phyloP scores from a whole-genome alignment of 177 flowering plant genomes.

The Vitis hybrid region DNA sequence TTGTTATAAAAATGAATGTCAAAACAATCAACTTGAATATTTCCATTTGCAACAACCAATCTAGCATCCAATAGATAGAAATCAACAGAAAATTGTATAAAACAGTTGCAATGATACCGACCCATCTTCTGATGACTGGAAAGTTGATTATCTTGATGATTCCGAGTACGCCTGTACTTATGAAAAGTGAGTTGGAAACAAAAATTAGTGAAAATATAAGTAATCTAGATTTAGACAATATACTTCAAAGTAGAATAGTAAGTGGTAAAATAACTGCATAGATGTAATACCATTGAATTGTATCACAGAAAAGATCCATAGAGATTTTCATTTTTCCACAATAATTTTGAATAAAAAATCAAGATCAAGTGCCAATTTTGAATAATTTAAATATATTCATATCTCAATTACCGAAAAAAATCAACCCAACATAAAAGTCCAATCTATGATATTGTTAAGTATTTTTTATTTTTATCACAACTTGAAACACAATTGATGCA shows the following conservation, averaged over 20 bases:
- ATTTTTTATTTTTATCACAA: neutral
- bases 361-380: neutral
- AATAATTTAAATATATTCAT: neutral
- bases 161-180: conserved; percentile 45
- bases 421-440: neutral
- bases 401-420: neutral
- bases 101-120: conserved; percentile 17
- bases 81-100: neutral
- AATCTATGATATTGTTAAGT: neutral
- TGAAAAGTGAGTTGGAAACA: neutral
- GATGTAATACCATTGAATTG: neutral
- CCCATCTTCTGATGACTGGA: conserved; percentile 28
- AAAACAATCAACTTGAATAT: neutral
- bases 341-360: neutral
- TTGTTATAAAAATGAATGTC: conserved; percentile 6
- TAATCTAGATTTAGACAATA: neutral
- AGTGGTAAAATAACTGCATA: no score
- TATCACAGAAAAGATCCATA: neutral
- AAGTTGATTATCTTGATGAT: conserved; percentile 39
- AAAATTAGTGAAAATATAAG: neutral
- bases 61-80: neutral
- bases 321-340: no score
- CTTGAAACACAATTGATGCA: neutral
- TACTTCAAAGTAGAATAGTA: no score
- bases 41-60: no score